These are phyloP conservation scores for Monosporozyma servazzii DNA, from an alignment of 805 yeast species.

Conservation along the genomic window DNA sequence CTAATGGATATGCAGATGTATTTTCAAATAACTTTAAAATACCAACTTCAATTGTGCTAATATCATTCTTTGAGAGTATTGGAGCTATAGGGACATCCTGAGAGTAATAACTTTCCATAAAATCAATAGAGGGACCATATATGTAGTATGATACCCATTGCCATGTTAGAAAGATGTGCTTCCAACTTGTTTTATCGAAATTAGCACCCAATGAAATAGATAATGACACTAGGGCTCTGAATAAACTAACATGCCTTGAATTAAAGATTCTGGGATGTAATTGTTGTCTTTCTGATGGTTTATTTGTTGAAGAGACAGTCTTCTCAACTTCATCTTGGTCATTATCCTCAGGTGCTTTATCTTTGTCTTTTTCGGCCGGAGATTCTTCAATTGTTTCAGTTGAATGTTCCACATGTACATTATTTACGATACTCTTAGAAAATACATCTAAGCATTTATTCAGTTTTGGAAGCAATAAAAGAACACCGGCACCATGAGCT, in stretches of 20 bases:
- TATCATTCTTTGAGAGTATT: slow-evolving; percentile 37
- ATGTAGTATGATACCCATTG: slow-evolving; percentile 72
- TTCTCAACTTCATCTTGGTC: background rate
- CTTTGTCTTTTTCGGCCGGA: slow-evolving; percentile 8
- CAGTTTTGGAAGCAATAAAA: slow-evolving; percentile 48
- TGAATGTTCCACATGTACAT: slow-evolving; percentile 13
- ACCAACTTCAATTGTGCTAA: slow-evolving; percentile 45
- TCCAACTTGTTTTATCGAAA: slow-evolving; percentile 56
- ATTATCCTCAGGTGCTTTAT: slow-evolving; percentile 11
- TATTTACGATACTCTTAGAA: slow-evolving; percentile 37
- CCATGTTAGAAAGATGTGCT: slow-evolving; percentile 46
- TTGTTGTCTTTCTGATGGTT: slow-evolving; percentile 7
- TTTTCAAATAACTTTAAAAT: slow-evolving; percentile 55
- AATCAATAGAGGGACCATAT: slow-evolving; percentile 47
- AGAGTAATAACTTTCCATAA: slow-evolving; percentile 25
- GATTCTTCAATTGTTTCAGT: slow-evolving; percentile 34
- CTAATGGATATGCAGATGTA: slow-evolving; percentile 43
- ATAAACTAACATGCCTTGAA: slow-evolving; percentile 62
- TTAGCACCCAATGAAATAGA: slow-evolving; percentile 77
- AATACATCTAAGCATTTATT: slow-evolving; percentile 47
- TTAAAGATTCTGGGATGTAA: slow-evolving; percentile 41
- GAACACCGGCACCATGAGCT: slow-evolving; percentile 72
- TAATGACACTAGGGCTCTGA: slow-evolving; percentile 68
- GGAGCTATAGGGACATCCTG: slow-evolving; percentile 38
- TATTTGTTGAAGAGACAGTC: background rate